A percentile compares a stretch with the other conserved stretches of the same genome.
Evolutionary conservation across 495 filamentous ascomycete species (phyloP).

Genomic region (Penicillium egyptiacum): DNA sequence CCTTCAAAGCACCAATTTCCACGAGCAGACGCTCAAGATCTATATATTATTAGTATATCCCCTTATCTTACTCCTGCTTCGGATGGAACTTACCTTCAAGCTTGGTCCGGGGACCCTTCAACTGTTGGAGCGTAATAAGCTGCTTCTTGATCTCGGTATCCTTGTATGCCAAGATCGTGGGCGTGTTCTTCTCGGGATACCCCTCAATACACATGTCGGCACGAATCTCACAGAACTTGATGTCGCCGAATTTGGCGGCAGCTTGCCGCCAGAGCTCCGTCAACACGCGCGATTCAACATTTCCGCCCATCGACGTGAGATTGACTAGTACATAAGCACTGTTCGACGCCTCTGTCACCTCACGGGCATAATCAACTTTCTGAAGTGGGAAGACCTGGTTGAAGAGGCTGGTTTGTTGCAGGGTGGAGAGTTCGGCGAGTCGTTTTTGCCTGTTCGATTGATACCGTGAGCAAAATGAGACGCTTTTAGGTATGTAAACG

Average conservation of each 20-base stretch:
- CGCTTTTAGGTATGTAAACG: not conserved
- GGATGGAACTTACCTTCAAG: slow-evolving; percentile 52
- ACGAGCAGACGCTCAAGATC: slow-evolving; percentile 77
- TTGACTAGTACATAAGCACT: slow-evolving; percentile 77
- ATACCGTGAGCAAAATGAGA: slow-evolving; percentile 20
- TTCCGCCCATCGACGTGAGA: slow-evolving; percentile 75
- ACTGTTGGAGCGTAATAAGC: slow-evolving; percentile 77
- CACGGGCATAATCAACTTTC: slow-evolving; percentile 86
- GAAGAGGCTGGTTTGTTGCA: slow-evolving; percentile 73
- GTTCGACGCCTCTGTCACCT: slow-evolving; percentile 88
- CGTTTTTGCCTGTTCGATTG: slow-evolving; percentile 63
- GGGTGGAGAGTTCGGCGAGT: slow-evolving; percentile 70
- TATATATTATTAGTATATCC: slow-evolving; percentile 23
- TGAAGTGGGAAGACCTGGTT: slow-evolving; percentile 90
- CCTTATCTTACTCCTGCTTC: not conserved
- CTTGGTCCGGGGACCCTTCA: slow-evolving; percentile 68
- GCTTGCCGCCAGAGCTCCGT: slow-evolving; percentile 85
- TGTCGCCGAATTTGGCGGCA: slow-evolving; percentile 79
- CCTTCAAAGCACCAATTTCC: slow-evolving; percentile 72
- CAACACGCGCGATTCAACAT: slow-evolving; percentile 78
- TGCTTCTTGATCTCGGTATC: slow-evolving; percentile 90
- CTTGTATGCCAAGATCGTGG: slow-evolving; percentile 89
- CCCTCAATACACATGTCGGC: slow-evolving; percentile 93
- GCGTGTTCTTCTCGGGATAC: slow-evolving; percentile 92
- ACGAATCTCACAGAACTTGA: slow-evolving; percentile 97